Evolutionary conservation across 768 basidiomycete genomes (phyloP).

Genomic region (Leccinum barrowsii): DNA sequence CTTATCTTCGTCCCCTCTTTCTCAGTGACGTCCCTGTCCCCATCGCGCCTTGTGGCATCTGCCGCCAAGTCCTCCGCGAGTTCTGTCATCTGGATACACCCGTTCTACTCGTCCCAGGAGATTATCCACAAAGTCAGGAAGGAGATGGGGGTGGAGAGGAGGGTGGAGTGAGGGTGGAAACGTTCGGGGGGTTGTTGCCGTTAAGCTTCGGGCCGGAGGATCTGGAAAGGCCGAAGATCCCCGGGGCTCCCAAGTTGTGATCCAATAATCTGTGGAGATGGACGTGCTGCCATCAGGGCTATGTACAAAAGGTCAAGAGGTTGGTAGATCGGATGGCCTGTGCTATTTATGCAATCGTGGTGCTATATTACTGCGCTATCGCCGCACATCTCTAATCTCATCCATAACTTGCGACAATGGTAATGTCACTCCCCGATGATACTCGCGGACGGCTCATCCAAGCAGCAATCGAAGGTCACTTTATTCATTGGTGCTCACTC

Average conservation of each 20-base stretch:
- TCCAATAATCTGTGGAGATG: neutral
- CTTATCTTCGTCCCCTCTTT: neutral
- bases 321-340: neutral
- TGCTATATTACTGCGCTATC: neutral
- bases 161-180: constrained; percentile 56
- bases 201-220: constrained; percentile 88
- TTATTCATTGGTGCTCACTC: neutral
- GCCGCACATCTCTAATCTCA: neutral
- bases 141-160: constrained; percentile 18
- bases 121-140: constrained; percentile 44
- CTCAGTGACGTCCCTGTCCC: constrained; percentile 63
- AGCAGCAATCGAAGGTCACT: constrained; percentile 37
- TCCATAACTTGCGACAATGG: neutral
- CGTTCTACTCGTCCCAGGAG: constrained; percentile 63
- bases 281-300: neutral
- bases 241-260: neutral
- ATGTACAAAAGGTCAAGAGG: neutral
- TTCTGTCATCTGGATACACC: constrained; percentile 78
- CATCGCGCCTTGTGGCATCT: constrained; percentile 89
- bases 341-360: neutral
- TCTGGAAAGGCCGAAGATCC: constrained; percentile 47
- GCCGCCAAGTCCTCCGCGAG: constrained; percentile 87
- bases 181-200: constrained; percentile 72
- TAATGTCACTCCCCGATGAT: constrained; percentile 34
- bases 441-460: constrained; percentile 50